These are phyloP conservation scores for Coemansia sp. DNA, from an alignment of 192 early-diverging fungal genomes.

Conservation along the genomic window DNA sequence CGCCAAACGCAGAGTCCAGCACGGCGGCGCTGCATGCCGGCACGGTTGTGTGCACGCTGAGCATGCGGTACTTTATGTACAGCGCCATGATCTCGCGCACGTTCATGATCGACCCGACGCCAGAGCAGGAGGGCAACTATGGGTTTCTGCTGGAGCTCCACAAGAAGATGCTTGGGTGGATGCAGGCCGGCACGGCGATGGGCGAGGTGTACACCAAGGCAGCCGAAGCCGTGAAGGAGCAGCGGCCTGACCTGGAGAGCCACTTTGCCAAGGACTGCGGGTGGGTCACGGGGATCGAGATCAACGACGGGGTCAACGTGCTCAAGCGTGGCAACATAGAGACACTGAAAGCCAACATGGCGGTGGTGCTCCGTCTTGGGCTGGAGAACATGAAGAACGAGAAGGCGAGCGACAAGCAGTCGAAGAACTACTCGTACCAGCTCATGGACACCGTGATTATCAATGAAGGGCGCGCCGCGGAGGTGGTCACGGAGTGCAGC, in stretches of 20 bases:
- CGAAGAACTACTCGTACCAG: conserved; percentile 79
- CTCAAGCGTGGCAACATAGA: conserved; percentile 71
- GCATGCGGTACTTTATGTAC: conserved; percentile 91
- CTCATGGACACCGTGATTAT: conserved; percentile 84
- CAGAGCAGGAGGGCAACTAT: conserved; percentile 91
- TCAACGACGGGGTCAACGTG: conserved; percentile 79
- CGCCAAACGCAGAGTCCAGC: conserved; percentile 75
- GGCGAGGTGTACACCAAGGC: conserved; percentile 76
- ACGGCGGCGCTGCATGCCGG: conserved; percentile 77
- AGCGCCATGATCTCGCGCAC: conserved; percentile 94
- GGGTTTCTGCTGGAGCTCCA: conserved; percentile 86
- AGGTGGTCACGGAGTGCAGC: conserved; percentile 36
- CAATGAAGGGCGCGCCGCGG: conserved; percentile 18
- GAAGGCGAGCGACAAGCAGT: conserved; percentile 66
- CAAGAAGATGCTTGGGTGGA: conserved; percentile 64
- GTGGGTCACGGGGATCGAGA: conserved; percentile 91
- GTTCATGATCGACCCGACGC: conserved; percentile 85
- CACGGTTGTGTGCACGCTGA: conserved; percentile 90
- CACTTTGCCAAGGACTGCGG: conserved; percentile 88
- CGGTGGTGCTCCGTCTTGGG: conserved; percentile 79
- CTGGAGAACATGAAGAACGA: conserved; percentile 83
- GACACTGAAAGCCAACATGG: conserved; percentile 77
- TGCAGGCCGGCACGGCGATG: conserved; percentile 75
- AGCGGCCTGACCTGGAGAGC: conserved; percentile 82
- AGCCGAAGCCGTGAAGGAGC: conserved; percentile 65